Conservation (phyloP, 2,329 filamentous ascomycete genomes). For the Colletotrichum sp. region DNA sequence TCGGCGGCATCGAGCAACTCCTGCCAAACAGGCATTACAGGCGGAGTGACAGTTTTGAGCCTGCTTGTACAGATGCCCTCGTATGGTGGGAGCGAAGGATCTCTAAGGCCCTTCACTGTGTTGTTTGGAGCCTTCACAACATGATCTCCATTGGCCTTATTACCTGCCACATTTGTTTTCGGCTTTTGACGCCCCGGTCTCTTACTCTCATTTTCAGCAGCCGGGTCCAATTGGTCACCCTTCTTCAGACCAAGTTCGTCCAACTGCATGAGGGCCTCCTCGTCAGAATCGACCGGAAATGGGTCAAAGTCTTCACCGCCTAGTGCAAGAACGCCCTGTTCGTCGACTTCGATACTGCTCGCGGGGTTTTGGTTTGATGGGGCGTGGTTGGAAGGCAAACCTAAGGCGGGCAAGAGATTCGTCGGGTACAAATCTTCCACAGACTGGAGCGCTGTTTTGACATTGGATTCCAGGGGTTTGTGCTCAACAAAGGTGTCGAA, state of each 20-base stretch:
- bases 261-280: constrained; percentile 45
- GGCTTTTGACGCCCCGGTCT: background rate
- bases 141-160: background rate
- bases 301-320: constrained; percentile 52
- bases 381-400: constrained; percentile 35
- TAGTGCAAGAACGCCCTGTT: constrained; percentile 56
- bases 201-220: background rate
- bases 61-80: constrained; percentile 49
- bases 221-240: background rate
- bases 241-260: background rate
- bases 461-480: constrained; percentile 54
- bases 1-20: constrained; percentile 45
- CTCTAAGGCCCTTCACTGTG: constrained; percentile 23
- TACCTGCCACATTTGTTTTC: background rate
- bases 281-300: constrained; percentile 59
- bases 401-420: constrained; percentile 59
- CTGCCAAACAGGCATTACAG: constrained; percentile 39
- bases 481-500: constrained; percentile 72
- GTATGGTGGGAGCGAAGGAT: background rate
- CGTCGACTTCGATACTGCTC: constrained; percentile 67
- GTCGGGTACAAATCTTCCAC: constrained; percentile 85
- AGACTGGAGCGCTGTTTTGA: constrained; percentile 83
- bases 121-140: background rate
- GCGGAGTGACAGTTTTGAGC: constrained; percentile 39
- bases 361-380: constrained; percentile 33